Evolutionary conservation across 2,329 filamentous ascomycete genomes (phyloP).

Genomic region (Alternaria novae-zelandiae): DNA sequence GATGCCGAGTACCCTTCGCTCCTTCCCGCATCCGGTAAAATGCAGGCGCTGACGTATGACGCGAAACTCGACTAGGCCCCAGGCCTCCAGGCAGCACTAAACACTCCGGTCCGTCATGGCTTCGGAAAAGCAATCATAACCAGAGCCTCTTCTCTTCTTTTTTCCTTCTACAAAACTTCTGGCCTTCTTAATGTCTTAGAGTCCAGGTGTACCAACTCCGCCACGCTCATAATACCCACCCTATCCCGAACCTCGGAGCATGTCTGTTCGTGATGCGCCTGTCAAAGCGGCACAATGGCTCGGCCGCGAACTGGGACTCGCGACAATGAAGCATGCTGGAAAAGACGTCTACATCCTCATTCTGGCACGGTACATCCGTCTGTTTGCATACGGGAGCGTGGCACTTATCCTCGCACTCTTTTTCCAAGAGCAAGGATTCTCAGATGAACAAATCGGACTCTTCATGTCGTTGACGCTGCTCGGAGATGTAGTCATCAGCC

Average conservation of each 20-base stretch:
- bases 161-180: background rate
- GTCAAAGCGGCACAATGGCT: constrained; percentile 27
- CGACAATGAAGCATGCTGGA: constrained; percentile 33
- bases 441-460: constrained; percentile 47
- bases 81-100: constrained; percentile 18
- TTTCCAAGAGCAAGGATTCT: constrained; percentile 43
- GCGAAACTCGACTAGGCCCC: constrained; percentile 6
- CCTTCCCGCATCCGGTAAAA: constrained; percentile 9
- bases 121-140: constrained; percentile 2
- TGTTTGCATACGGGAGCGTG: constrained; percentile 46
- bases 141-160: background rate
- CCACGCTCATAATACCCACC: background rate
- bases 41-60: constrained; percentile 14
- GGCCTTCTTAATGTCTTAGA: background rate
- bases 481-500: constrained; percentile 46
- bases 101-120: constrained; percentile 9
- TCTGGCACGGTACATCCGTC: constrained; percentile 44
- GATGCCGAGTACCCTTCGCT: constrained; percentile 1
- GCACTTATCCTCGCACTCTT: constrained; percentile 48
- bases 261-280: constrained; percentile 17
- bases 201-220: background rate
- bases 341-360: constrained; percentile 46
- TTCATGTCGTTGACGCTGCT: constrained; percentile 52
- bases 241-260: constrained; percentile 5
- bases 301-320: constrained; percentile 37